Evolutionary conservation across 2,329 filamentous ascomycete genomes (phyloP), one percentile per base, ranked within the genome.

Genomic region (Phialocephala sp.): DNA sequence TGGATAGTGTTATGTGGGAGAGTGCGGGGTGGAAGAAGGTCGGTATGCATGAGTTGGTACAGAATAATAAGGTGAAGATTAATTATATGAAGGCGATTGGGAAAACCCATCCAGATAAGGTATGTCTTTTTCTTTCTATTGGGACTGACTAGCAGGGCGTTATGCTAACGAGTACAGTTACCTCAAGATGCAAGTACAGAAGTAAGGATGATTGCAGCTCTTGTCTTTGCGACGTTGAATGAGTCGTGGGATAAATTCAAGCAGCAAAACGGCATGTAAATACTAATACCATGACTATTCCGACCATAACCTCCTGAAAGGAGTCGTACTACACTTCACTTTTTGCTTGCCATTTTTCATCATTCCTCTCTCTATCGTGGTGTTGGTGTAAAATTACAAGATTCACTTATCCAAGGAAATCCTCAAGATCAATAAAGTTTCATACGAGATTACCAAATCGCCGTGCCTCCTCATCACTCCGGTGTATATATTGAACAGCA

Each of bases 1-100:
- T 99, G 72, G 94, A 99, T 75, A 86, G 84, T 45, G 93, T 99
- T 35, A 84, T 99, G 35, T 99, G 95, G 95, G 89, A 92, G 69
- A 90, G 89, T 50, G 92, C 93, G 68, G 93, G 93, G 4, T 99
- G 95, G 95, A 97, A 97, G 82, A 97, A 96, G 82, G 90, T 98
- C 64, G 93, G 93, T 37, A 88, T 99, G 87, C 90, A 94, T 70
- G 95, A 99, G 80, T 79, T 99, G 72, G 91, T 99, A 60, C 86
- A 97, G 85, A 89, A 93, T 39, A 93, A 92, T 72, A 97, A 94
- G 83, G 95, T 98, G 77, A 99, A 99, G 86, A 90, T 99, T 70
- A 84, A 91, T 66, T 99, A 99, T 77, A 98, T 99, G 95, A 97
- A 97, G 86, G 95, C 94, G 6, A 98, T 99, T 84, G 92, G 90